phyloP scores from a whole-genome alignment of 352 stramenopile species.

The Globisporangium rhizosaccharum region DNA sequence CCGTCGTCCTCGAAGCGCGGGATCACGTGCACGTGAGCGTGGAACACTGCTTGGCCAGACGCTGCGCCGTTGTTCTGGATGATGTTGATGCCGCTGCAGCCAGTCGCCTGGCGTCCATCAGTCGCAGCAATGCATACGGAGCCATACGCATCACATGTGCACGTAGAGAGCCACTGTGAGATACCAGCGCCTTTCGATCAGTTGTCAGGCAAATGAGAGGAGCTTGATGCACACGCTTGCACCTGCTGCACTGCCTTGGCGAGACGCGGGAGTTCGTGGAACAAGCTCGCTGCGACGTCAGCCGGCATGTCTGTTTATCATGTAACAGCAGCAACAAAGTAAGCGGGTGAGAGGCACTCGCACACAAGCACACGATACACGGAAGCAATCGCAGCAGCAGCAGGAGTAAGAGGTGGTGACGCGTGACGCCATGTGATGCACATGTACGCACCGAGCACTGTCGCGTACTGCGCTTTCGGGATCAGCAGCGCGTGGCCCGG shows the following conservation, averaged over 20 bases:
- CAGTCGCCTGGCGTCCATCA: constrained; percentile 33
- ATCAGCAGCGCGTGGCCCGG: constrained; percentile 68
- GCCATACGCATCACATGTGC: no score
- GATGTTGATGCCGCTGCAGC: constrained; percentile 68
- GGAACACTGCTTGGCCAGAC: constrained; percentile 69
- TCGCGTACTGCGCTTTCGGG: constrained; percentile 72
- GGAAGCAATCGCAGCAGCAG: not conserved
- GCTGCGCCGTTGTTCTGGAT: constrained; percentile 76
- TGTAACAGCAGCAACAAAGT: not conserved
- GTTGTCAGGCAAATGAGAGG: not conserved
- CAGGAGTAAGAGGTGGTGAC: not conserved
- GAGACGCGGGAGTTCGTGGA: constrained; percentile 68
- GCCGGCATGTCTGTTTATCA: constrained; percentile 48
- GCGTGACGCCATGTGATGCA: not conserved
- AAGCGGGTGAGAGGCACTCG: not conserved
- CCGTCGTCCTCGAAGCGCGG: constrained; percentile 60
- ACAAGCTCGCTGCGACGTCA: constrained; percentile 62
- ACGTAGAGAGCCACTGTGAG: no score
- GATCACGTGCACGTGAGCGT: constrained; percentile 80
- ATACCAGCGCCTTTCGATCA: not conserved
- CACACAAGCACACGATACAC: not conserved
- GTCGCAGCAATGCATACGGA: no score
- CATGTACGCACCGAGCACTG: constrained; percentile 35
- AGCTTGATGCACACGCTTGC: not conserved
- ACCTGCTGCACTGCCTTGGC: constrained; percentile 68